phyloP scores from a whole-genome alignment of 2,329 filamentous ascomycete genomes.

The Thelonectria rubi region DNA sequence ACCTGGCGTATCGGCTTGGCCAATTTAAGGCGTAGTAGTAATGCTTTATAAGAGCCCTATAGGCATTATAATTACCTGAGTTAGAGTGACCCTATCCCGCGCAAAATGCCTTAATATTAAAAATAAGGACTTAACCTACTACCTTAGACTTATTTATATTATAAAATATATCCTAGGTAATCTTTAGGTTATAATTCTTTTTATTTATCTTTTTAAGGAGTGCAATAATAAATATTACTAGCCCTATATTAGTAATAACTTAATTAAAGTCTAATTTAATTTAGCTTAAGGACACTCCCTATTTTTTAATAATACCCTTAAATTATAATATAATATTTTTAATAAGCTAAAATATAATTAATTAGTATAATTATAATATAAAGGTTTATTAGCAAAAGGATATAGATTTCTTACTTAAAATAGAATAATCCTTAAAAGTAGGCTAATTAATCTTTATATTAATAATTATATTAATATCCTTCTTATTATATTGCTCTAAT shows the following conservation, averaged over 20 bases:
- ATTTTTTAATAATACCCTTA: slow-evolving; percentile 64
- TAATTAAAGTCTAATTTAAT: slow-evolving; percentile 76
- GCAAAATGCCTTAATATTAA: slow-evolving; percentile 77
- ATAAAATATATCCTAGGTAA: slow-evolving; percentile 73
- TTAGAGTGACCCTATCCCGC: slow-evolving; percentile 78
- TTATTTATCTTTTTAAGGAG: slow-evolving; percentile 71
- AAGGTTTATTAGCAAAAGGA: slow-evolving; percentile 83
- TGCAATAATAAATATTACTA: slow-evolving; percentile 73
- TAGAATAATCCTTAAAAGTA: slow-evolving; percentile 68
- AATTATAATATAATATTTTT: slow-evolving; percentile 76
- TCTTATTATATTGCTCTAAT: slow-evolving; percentile 65
- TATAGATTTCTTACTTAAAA: slow-evolving; percentile 72
- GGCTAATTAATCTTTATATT: slow-evolving; percentile 78
- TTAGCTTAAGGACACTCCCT: slow-evolving; percentile 66
- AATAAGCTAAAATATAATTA: slow-evolving; percentile 73
- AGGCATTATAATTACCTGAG: slow-evolving; percentile 73
- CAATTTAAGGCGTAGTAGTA: slow-evolving; percentile 80
- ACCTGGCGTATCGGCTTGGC: slow-evolving; percentile 73
- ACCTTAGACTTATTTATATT: slow-evolving; percentile 72
- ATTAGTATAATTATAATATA: slow-evolving; percentile 72
- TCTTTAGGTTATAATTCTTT: slow-evolving; percentile 45
- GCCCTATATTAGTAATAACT: slow-evolving; percentile 77
- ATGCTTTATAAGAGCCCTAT: slow-evolving; percentile 74
- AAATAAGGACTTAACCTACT: slow-evolving; percentile 70
- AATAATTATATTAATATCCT: slow-evolving; percentile 76